Conservation (phyloP, 2,329 filamentous ascomycete genomes). For the Diaporthe longicolla region DNA sequence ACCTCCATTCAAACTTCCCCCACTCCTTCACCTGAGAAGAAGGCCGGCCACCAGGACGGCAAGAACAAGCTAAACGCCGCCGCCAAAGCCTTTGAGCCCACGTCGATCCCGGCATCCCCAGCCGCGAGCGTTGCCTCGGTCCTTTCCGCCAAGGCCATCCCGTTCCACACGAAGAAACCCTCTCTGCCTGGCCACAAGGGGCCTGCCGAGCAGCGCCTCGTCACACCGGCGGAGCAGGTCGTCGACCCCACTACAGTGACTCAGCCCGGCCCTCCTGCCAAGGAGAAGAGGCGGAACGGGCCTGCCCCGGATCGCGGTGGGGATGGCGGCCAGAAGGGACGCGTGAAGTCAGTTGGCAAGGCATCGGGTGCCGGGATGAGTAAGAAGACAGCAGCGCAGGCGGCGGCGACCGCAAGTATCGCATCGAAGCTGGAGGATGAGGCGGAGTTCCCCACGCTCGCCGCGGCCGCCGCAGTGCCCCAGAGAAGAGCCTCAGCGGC, state of each 20-base stretch:
- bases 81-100: slow-evolving; percentile 43
- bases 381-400: slow-evolving; percentile 13
- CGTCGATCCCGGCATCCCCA: slow-evolving; percentile 22
- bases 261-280: slow-evolving; percentile 37
- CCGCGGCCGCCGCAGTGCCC: slow-evolving; percentile 12
- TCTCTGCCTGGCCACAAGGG: slow-evolving; percentile 31
- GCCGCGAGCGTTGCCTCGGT: not conserved
- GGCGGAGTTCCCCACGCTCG: slow-evolving; percentile 35
- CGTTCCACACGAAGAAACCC: slow-evolving; percentile 31
- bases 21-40: slow-evolving; percentile 33
- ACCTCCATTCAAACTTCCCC: slow-evolving; percentile 25
- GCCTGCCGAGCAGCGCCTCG: slow-evolving; percentile 30
- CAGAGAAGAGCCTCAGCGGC: slow-evolving; percentile 32
- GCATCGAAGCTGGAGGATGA: not conserved
- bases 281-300: slow-evolving; percentile 31
- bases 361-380: not conserved
- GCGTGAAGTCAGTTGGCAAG: not conserved
- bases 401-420: not conserved
- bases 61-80: slow-evolving; percentile 42
- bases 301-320: slow-evolving; percentile 18
- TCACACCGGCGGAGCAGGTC: slow-evolving; percentile 40
- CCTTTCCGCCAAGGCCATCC: not conserved
- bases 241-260: slow-evolving; percentile 27
- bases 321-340: not conserved
- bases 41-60: not conserved